Conservation (phyloP, 768 basidiomycete species). For the Suillus ampliporus region DNA sequence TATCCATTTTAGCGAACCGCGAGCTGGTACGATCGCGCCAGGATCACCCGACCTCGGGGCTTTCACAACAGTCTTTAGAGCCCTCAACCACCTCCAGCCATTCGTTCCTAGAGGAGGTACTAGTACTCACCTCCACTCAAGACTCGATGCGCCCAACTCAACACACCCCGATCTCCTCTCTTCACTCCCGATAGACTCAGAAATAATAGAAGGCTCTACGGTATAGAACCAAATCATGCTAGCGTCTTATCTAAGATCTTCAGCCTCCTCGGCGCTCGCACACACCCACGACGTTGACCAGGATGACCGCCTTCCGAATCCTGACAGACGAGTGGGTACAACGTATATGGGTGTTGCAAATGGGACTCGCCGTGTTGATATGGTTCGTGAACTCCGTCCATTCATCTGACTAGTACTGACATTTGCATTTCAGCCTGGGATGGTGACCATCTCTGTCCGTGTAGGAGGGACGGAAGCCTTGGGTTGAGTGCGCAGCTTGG, state of each 20-base stretch:
- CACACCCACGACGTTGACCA: not conserved
- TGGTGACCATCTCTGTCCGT: no score
- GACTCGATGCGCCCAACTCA: constrained; percentile 34
- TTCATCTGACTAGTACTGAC: no score
- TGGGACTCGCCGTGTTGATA: no score
- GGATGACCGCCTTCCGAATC: constrained; percentile 14
- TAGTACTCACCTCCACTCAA: constrained; percentile 23
- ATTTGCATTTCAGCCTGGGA: no score
- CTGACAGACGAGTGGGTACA: no score
- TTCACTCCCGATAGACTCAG: constrained; percentile 36
- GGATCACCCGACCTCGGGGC: constrained; percentile 77
- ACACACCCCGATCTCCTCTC: constrained; percentile 30
- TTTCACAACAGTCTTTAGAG: constrained; percentile 73
- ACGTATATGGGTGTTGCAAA: no score
- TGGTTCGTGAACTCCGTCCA: no score
- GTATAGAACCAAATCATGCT: constrained; percentile 69
- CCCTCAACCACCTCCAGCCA: constrained; percentile 61
- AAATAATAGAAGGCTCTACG: constrained; percentile 56
- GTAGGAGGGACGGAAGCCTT: no score
- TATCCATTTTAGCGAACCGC: not conserved
- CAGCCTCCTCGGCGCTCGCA: constrained; percentile 29
- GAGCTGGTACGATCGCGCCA: constrained; percentile 25
- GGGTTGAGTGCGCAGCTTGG: no score
- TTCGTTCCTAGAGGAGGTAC: constrained; percentile 37
- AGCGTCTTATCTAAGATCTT: constrained; percentile 57